Evolutionary conservation across 2,329 filamentous ascomycete species (phyloP).

Genomic region (Aureobasidium sp.): DNA sequence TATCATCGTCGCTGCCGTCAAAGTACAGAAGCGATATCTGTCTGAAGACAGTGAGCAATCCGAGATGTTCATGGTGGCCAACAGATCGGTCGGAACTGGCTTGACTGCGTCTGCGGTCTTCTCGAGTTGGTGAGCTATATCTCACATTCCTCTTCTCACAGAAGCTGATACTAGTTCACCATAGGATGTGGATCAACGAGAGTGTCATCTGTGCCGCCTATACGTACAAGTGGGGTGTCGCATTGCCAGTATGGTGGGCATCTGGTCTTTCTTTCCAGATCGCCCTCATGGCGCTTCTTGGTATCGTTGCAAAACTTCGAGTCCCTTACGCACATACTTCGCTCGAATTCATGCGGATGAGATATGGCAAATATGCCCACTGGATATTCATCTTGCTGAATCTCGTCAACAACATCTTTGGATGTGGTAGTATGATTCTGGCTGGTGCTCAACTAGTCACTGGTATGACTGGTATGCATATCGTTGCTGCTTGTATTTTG

Average conservation of each 20-base stretch:
- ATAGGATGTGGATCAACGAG: constrained; percentile 37
- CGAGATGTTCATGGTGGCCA: constrained; percentile 36
- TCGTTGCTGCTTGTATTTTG: constrained; percentile 38
- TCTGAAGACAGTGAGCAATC: constrained; percentile 36
- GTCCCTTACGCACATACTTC: constrained; percentile 45
- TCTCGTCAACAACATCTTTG: constrained; percentile 31
- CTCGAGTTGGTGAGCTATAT: constrained; percentile 20
- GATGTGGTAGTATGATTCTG: constrained; percentile 25
- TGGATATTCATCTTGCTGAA: constrained; percentile 22
- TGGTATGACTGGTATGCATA: constrained; percentile 40
- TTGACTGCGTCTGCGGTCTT: constrained; percentile 25
- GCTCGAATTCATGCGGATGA: constrained; percentile 40
- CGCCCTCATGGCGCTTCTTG: constrained; percentile 41
- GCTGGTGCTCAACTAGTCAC: constrained; percentile 21
- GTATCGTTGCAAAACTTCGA: constrained; percentile 41
- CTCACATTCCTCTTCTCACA: neutral
- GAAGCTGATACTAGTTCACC: neutral
- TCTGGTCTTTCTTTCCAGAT: constrained; percentile 39
- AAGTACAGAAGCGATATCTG: constrained; percentile 37
- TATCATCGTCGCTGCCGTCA: constrained; percentile 39
- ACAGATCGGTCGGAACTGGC: constrained; percentile 21
- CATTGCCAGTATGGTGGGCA: constrained; percentile 26
- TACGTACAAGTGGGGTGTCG: constrained; percentile 24
- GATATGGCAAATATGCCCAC: constrained; percentile 21
- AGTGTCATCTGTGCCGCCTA: constrained; percentile 30